A percentile compares a stretch with the other conserved stretches of the same genome.
Conservation (phyloP, 2,329 filamentous ascomycete species). For the Falciphora oryzae region DNA sequence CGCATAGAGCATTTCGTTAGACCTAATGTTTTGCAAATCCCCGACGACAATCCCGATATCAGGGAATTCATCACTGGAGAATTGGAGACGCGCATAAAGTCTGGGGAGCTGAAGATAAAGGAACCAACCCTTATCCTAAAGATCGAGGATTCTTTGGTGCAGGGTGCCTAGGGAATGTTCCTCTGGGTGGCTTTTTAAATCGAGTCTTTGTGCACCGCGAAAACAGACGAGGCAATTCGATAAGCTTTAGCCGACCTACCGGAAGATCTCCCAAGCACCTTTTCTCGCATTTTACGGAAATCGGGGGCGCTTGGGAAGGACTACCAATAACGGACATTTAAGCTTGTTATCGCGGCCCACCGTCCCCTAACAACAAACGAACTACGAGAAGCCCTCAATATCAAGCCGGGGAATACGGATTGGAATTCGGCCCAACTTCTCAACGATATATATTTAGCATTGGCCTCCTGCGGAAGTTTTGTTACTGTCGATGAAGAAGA, state of each 20-base stretch:
- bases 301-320: conserved; percentile 13
- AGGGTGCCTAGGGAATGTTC: conserved; percentile 32
- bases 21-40: conserved; percentile 11
- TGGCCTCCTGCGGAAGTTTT: conserved; percentile 28
- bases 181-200: conserved; percentile 32
- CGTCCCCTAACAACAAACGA: conserved; percentile 27
- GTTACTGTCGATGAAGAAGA: conserved; percentile 30
- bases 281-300: conserved; percentile 24
- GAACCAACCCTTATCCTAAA: conserved; percentile 17
- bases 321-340: conserved; percentile 24
- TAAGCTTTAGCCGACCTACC: conserved; percentile 26
- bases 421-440: conserved; percentile 21
- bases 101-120: conserved; percentile 12
- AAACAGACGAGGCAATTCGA: conserved; percentile 30
- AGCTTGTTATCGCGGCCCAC: conserved; percentile 25
- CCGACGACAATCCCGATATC: conserved; percentile 22
- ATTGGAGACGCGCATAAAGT: conserved; percentile 10
- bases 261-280: conserved; percentile 24
- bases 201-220: conserved; percentile 25
- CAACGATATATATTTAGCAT: conserved; percentile 20
- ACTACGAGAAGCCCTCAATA: conserved; percentile 32
- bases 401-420: conserved; percentile 24
- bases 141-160: conserved; percentile 16
- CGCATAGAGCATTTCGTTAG: conserved; percentile 8
- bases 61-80: conserved; percentile 16